Evolutionary conservation across 805 yeast genomes (phyloP).

Genomic region (Debaryomyces prosopidis): DNA sequence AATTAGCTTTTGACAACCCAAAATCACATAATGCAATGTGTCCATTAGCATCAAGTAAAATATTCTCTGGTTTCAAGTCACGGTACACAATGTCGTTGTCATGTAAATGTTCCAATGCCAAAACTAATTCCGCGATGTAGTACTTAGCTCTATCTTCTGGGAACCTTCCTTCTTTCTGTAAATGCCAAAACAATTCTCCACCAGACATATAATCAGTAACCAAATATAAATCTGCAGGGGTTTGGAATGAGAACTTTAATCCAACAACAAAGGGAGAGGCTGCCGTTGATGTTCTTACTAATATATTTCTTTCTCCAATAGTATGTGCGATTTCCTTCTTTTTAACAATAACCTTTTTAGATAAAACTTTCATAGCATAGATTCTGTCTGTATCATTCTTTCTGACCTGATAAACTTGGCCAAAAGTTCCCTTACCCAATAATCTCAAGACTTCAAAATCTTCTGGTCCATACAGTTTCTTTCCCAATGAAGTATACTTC

Average conservation of each 20-base stretch:
- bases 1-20: constrained; percentile 92
- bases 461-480: constrained; percentile 85
- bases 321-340: constrained; percentile 98
- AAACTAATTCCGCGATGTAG: constrained; percentile 91
- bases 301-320: constrained; percentile 92
- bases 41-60: constrained; percentile 92
- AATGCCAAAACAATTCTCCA: constrained; percentile 95
- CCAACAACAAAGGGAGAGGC: constrained; percentile 94
- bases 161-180: constrained; percentile 95
- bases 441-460: constrained; percentile 91
- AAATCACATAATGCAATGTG: constrained; percentile 97
- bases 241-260: constrained; percentile 92
- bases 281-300: constrained; percentile 88
- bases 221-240: constrained; percentile 86
- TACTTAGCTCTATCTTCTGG: constrained; percentile 93
- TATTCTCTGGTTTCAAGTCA: constrained; percentile 96
- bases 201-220: constrained; percentile 99
- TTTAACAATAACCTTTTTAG: constrained; percentile 92
- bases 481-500: constrained; percentile 65
- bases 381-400: constrained; percentile 87
- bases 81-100: constrained; percentile 95
- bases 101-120: constrained; percentile 92
- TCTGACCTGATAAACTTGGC: constrained; percentile 94
- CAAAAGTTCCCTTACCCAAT: constrained; percentile 95
- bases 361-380: constrained; percentile 96